phyloP scores from a whole-genome alignment of 1,284 basidiomycete species.

The Rhizoctonia solani region DNA sequence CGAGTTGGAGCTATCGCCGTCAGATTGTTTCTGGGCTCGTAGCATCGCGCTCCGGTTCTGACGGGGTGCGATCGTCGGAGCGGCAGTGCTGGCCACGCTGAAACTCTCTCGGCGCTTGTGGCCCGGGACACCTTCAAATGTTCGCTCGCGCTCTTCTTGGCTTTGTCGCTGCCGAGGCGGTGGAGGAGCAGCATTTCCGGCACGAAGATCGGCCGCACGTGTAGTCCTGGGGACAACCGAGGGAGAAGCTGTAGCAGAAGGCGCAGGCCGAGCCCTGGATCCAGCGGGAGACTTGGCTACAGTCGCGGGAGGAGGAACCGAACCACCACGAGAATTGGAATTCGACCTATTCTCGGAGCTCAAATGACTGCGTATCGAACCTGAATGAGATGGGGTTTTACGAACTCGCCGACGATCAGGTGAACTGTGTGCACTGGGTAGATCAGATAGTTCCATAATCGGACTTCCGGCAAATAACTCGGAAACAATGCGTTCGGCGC shows the following conservation, averaged over 20 bases:
- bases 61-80: slow-evolving; percentile 70
- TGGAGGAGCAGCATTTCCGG: slow-evolving; percentile 41
- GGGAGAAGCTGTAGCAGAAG: slow-evolving; percentile 61
- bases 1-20: slow-evolving; percentile 14
- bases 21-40: slow-evolving; percentile 30
- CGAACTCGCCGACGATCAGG: slow-evolving; percentile 62
- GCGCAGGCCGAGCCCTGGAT: slow-evolving; percentile 75
- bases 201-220: slow-evolving; percentile 68
- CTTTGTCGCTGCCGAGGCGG: slow-evolving; percentile 30
- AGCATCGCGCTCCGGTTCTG: slow-evolving; percentile 50
- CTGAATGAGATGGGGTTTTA: slow-evolving; percentile 33
- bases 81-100: slow-evolving; percentile 69
- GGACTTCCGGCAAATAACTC: slow-evolving; percentile 27
- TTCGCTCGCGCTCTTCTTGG: slow-evolving; percentile 35
- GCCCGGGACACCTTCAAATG: slow-evolving; percentile 39
- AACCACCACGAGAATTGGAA: slow-evolving; percentile 55
- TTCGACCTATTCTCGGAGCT: slow-evolving; percentile 43
- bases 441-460: slow-evolving; percentile 45
- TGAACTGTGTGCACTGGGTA: slow-evolving; percentile 80
- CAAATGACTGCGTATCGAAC: slow-evolving; percentile 34
- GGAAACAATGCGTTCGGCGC: slow-evolving; percentile 74
- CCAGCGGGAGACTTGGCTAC: slow-evolving; percentile 50
- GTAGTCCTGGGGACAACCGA: slow-evolving; percentile 78
- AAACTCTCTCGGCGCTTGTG: slow-evolving; percentile 51
- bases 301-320: slow-evolving; percentile 48